Percentiles rank a stretch among this genome's conserved stretches.
These are phyloP conservation scores for Cercospora nicotianae DNA, from an alignment of 2,329 filamentous ascomycete genomes.

Conservation along the genomic window DNA sequence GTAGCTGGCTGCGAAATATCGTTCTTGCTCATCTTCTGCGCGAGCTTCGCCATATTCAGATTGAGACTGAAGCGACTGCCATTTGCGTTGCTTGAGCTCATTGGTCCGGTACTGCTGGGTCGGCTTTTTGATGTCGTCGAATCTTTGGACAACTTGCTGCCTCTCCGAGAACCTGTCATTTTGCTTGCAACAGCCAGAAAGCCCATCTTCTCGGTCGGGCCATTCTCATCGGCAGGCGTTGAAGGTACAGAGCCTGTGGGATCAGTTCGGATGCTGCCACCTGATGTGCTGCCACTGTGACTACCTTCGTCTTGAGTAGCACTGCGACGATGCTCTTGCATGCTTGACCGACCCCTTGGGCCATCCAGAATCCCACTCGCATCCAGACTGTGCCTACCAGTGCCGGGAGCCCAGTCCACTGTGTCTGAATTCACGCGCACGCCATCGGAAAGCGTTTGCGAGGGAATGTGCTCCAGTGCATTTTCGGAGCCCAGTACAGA, in stretches of 20 bases:
- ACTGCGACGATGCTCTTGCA: conserved; percentile 41
- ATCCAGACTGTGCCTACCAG: conserved; percentile 35
- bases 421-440: conserved; percentile 22
- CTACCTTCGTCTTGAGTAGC: conserved; percentile 44
- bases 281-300: conserved; percentile 31
- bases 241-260: conserved; percentile 36
- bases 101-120: conserved; percentile 40
- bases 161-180: conserved; percentile 33
- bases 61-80: conserved; percentile 43
- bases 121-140: conserved; percentile 41
- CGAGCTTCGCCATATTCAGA: conserved; percentile 44
- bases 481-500: conserved; percentile 26
- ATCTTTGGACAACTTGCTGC: conserved; percentile 27
- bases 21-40: conserved; percentile 38
- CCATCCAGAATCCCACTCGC: conserved; percentile 28
- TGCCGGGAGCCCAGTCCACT: conserved; percentile 25
- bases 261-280: conserved; percentile 31
- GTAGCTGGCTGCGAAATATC: conserved; percentile 3
- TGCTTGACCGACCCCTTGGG: conserved; percentile 40
- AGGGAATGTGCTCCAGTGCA: conserved; percentile 20
- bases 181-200: conserved; percentile 37
- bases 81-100: conserved; percentile 23
- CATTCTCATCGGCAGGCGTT: conserved; percentile 48
- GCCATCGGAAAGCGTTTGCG: conserved; percentile 15
- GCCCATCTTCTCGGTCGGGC: conserved; percentile 18